Base-by-base conservation (phyloP, 768 basidiomycete genomes). In the Lactarius trivialis region DNA sequence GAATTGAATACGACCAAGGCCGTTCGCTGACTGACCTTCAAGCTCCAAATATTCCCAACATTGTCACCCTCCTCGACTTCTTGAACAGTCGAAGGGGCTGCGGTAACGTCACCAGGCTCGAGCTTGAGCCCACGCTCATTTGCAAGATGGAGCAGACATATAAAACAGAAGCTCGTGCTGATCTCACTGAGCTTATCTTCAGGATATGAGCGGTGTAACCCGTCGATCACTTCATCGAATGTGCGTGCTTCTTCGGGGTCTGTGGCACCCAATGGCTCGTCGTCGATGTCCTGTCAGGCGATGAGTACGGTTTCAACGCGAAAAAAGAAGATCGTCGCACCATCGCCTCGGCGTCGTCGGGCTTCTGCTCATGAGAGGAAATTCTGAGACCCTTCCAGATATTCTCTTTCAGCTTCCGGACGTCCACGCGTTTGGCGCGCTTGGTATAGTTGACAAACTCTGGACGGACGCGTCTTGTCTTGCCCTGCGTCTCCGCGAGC, bases 151-250 rank as follows among this genome's bases (percentile, higher is more conserved):
- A 99, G 77, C 28, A 98, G 77, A 70, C 97, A 98, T 72, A 98
- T 99, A 78, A 98, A 99, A 73, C 96, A 98, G 85, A 96, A 98
- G 66, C 93, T 96, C 17, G 97, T 98, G 72, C 94, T 97, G 71
- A 98, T 97, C 66, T 99, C 97, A 43, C 89, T 89, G 88, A 98
- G 90, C 78, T 96, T 98, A 48, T 98, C 95, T 61, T 77, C 76
- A 0, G 96, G 93, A 73, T 98, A 98, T 7, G 88, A 84, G 56
- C 76, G 80, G 67, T 90, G 85, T 36, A 99, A 80, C 19, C 85
- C 85, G 2, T 85, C 81, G 67, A 98, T 91, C 65, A 98, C 94
- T 59, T 84, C 81, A 60, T 83, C 83, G 72, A 93, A 93, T 58
- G 82, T 79, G 17, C 88, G 80, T 9, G 81, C 80, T 60, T 91